Conservation (phyloP, 106 monocot species). For the Allium sativum region DNA sequence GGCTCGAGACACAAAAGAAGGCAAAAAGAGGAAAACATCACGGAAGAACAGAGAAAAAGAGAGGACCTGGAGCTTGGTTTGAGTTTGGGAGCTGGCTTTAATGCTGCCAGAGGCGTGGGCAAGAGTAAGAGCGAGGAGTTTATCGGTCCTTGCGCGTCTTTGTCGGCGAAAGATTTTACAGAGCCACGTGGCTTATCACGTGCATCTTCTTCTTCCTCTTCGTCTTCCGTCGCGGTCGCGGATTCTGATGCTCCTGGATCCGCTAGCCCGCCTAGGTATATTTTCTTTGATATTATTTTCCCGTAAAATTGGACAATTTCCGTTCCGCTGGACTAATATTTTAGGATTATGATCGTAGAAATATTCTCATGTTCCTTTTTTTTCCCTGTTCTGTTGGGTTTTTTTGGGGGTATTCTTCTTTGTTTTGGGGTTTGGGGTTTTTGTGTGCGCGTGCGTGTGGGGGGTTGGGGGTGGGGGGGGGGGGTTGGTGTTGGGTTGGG, state of each 20-base stretch:
- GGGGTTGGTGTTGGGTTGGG: no score
- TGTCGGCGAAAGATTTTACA: constrained; percentile 58
- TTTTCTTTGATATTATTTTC: not conserved
- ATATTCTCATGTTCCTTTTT: not conserved
- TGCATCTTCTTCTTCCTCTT: constrained; percentile 36
- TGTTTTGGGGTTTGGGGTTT: no score
- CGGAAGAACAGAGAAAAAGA: constrained; percentile 6
- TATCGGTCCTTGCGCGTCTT: constrained; percentile 25
- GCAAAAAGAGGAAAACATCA: not conserved
- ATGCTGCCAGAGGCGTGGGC: not conserved
- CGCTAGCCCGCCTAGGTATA: constrained; percentile 31
- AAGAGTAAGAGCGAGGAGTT: not conserved
- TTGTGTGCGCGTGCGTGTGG: no score
- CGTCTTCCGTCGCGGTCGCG: constrained; percentile 14
- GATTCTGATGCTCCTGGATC: constrained; percentile 26
- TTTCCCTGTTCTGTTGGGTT: no score
- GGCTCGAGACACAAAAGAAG: not conserved
- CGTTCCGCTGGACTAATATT: not conserved
- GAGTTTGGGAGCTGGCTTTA: constrained; percentile 45
- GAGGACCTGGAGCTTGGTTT: constrained; percentile 70
- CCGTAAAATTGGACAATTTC: not conserved
- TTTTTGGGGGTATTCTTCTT: no score
- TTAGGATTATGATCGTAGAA: not conserved
- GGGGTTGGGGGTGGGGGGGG: no score
- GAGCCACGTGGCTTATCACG: constrained; percentile 8